A percentile compares a stretch with the other conserved stretches of the same genome.
Evolutionary conservation across 805 yeast species (phyloP).

Genomic region (Candida corydali): DNA sequence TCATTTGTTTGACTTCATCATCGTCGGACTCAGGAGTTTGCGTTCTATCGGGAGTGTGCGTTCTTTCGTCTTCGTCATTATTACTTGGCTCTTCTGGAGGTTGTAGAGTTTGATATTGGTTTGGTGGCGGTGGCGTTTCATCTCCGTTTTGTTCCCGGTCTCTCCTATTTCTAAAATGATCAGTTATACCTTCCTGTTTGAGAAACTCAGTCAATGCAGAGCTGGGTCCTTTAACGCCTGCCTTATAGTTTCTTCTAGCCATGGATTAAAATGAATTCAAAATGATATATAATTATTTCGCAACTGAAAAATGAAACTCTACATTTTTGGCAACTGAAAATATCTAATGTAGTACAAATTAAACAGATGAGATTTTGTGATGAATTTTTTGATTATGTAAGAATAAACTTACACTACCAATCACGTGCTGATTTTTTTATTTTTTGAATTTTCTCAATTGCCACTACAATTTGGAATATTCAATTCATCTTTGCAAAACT

Average conservation of each 20-base stretch:
- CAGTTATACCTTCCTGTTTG: constrained; percentile 86
- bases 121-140: constrained; percentile 6
- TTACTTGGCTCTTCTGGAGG: constrained; percentile 1
- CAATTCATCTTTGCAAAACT: neutral
- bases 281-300: no score
- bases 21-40: constrained; percentile 17
- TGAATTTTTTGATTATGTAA: no score
- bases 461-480: neutral
- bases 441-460: neutral
- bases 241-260: constrained; percentile 14
- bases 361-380: no score
- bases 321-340: no score
- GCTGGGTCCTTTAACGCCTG: constrained; percentile 57
- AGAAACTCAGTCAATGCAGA: constrained; percentile 88
- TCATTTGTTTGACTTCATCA: constrained; percentile 23
- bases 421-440: neutral
- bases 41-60: neutral
- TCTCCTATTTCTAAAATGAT: constrained; percentile 53
- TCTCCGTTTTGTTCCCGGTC: constrained; percentile 18
- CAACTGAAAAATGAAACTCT: no score
- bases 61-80: neutral
- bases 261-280: no score
- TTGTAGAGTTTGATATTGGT: constrained; percentile 7
- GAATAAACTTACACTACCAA: neutral
- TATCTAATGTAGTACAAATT: no score